Percentiles rank a stretch among this genome's conserved stretches.
Evolutionary conservation across 805 yeast genomes (phyloP).

Genomic region (Starmerella stigmatis): DNA sequence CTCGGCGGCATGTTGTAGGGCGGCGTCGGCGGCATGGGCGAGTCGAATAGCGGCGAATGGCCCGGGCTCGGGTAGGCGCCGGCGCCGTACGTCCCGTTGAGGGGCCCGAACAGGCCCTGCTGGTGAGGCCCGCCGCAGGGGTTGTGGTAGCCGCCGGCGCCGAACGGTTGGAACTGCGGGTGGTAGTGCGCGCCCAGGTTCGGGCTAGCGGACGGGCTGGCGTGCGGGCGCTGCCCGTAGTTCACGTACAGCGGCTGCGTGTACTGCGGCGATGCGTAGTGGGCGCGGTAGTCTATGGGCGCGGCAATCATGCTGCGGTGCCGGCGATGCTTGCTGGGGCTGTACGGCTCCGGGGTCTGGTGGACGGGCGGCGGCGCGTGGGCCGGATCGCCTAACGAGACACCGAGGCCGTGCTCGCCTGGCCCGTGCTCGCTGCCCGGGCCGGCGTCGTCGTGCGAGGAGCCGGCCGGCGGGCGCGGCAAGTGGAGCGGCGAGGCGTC

Average conservation of each 20-base stretch:
- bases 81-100: not conserved
- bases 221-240: not conserved
- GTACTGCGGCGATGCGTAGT: conserved; percentile 1
- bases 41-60: conserved; percentile 3
- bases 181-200: not conserved
- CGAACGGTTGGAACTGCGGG: not conserved
- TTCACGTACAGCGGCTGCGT: conserved; percentile 3
- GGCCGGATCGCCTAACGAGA: not conserved
- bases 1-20: conserved; percentile 12
- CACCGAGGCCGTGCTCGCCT: not conserved
- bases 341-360: conserved; percentile 7
- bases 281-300: conserved; percentile 14
- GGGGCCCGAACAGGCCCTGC: not conserved
- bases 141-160: too few species aligned
- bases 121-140: too few species aligned
- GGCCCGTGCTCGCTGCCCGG: too few species aligned
- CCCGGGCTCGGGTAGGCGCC: conserved; percentile 3
- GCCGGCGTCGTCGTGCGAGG: too few species aligned
- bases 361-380: not conserved
- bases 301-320: conserved; percentile 18
- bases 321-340: conserved; percentile 14
- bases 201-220: not conserved
- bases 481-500: conserved; percentile 9
- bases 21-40: conserved; percentile 8
- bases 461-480: conserved; percentile 1